A percentile compares a stretch with the other conserved stretches of the same genome.
Evolutionary conservation across 2,329 filamentous ascomycete genomes (phyloP).

Genomic region (Aspergillus sergii): DNA sequence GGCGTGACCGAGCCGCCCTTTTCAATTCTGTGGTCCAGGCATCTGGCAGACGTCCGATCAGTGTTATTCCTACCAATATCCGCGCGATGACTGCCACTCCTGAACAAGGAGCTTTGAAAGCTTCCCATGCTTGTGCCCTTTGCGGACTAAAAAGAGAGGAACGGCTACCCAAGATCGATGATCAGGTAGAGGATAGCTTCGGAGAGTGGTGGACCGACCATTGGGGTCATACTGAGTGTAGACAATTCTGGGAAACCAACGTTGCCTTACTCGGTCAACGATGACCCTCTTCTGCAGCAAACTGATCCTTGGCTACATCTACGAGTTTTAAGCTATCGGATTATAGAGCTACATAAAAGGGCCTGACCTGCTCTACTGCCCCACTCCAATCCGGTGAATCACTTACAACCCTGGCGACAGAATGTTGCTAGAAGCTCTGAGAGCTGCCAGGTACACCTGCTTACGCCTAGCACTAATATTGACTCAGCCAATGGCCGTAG

Average conservation of each 20-base stretch:
- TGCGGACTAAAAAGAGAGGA: conserved; percentile 90
- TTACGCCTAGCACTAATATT: not conserved
- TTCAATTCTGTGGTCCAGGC: conserved; percentile 64
- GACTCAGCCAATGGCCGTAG: not conserved
- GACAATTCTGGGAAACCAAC: conserved; percentile 82
- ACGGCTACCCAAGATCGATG: conserved; percentile 73
- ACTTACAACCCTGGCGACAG: not conserved
- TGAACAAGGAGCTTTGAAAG: conserved; percentile 69
- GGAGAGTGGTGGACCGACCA: conserved; percentile 96
- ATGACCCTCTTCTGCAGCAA: conserved; percentile 41
- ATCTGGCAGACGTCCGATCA: conserved; percentile 53
- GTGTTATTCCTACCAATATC: conserved; percentile 72
- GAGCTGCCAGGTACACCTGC: not conserved
- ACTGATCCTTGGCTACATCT: not conserved
- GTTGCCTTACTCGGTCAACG: conserved; percentile 70
- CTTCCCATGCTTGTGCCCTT: conserved; percentile 75
- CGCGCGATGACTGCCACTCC: conserved; percentile 65
- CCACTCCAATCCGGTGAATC: not conserved
- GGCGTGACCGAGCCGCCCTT: conserved; percentile 74
- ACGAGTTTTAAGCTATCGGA: not conserved
- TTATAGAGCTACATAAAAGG: not conserved
- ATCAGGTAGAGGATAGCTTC: conserved; percentile 83
- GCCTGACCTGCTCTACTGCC: not conserved
- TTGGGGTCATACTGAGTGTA: conserved; percentile 79
- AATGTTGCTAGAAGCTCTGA: not conserved